Evolutionary conservation across 1,284 basidiomycete species (phyloP), one percentile per base, ranked within the genome.

Genomic region (Sanguinoderma infundibulare): DNA sequence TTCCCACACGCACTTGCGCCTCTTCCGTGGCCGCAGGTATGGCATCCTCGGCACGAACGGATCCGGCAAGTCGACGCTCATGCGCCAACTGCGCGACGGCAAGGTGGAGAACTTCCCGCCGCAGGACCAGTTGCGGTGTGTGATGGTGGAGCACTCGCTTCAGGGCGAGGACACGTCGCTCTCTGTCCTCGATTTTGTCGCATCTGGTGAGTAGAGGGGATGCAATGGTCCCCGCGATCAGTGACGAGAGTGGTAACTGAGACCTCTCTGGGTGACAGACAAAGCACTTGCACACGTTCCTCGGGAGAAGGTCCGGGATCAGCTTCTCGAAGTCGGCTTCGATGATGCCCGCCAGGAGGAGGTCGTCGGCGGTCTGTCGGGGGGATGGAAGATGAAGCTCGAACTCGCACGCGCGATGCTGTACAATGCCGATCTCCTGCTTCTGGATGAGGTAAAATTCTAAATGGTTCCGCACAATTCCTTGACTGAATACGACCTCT

Each of bases 351-450:
- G 95, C 65, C 96, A 98, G 78, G 77, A 84, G 42, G 92, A 97
- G 72, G 81, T 87, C 47, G 96, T 98, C 63, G 93, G 92, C 53
- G 92, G 94, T 57, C 82, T 98, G 62, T 98, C 96, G 22, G 98
- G 98, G 76, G 97, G 98, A 55, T 99, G 97, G 97, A 99, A 99
- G 83, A 99, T 99, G 97, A 95, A 95, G 81, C 86, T 95, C 65
- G 97, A 92, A 80, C 86, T 92, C 52, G 95, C 91, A 15, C 83
- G 95, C 70, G 96, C 96, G n/a, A 98, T 98, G 94, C 80, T 98
- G 56, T 96, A 96, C 79, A 94, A 96, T 72, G 98, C 96, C 39
- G 96, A 98, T 78, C 86, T 98, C 56, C 83, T 98, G 51, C 83
- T 98, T 57, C 87, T 98, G 55, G 95, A 96, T 74, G 90, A 92